Conservation (phyloP, 129 eudicot species). For the Flaveria bidentis region DNA sequence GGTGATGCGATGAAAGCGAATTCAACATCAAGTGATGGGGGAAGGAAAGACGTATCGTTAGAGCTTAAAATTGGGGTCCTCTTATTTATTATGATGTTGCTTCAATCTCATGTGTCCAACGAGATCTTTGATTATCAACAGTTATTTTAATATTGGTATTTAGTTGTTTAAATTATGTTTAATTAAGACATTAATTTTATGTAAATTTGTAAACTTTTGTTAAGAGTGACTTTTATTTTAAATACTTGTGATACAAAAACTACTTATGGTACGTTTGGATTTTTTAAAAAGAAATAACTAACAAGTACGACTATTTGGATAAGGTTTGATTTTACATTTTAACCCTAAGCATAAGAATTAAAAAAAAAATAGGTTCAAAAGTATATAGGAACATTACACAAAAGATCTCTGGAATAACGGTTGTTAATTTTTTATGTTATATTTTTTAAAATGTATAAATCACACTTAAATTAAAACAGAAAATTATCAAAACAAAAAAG, state of each 20-base stretch:
- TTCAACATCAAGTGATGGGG: slow-evolving; percentile 30
- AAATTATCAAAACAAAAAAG: no score
- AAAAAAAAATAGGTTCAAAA: no score
- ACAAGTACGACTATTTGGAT: no score
- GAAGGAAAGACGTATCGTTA: slow-evolving; percentile 21
- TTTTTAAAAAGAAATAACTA: neutral
- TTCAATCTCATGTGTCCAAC: slow-evolving; percentile 18
- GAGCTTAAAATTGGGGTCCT: slow-evolving; percentile 21
- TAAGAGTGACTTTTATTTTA: neutral
- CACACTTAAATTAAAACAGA: no score
- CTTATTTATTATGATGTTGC: slow-evolving; percentile 27
- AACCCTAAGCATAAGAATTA: no score
- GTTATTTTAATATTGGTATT: neutral
- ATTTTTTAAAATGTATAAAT: no score
- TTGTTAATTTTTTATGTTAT: no score
- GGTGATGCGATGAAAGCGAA: slow-evolving; percentile 21
- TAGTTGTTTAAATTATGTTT: neutral
- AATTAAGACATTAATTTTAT: neutral
- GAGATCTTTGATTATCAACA: neutral
- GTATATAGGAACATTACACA: no score
- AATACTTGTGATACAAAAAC: neutral
- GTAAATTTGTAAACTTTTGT: neutral
- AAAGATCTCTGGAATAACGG: no score
- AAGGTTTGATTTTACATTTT: no score
- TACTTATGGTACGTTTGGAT: neutral